phyloP scores from a whole-genome alignment of 352 stramenopile species.

The Elongisporangium anandrum region DNA sequence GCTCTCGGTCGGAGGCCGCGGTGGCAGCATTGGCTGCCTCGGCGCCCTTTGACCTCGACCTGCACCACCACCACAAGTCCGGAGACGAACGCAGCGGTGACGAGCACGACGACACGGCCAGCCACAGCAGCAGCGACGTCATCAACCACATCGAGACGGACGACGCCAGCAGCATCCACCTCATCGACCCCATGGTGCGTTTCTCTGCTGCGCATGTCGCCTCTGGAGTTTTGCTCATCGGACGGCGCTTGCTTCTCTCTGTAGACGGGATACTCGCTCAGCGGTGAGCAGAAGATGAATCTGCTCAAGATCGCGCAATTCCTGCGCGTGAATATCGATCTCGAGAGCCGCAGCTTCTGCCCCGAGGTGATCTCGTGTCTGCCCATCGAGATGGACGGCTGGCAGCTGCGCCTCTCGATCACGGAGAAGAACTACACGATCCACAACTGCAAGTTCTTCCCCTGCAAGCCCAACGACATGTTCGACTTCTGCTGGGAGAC shows the following conservation, averaged over 20 bases:
- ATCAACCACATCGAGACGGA: constrained; percentile 62
- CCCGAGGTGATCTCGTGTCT: constrained; percentile 84
- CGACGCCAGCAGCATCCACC: constrained; percentile 38
- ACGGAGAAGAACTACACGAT: constrained; percentile 88
- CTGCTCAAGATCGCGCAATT: constrained; percentile 76
- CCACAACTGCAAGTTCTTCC: constrained; percentile 87
- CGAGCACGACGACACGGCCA: constrained; percentile 43
- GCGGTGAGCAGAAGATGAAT: constrained; percentile 51
- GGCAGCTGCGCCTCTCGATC: constrained; percentile 79
- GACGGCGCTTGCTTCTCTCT: not conserved
- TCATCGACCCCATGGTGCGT: constrained; percentile 33
- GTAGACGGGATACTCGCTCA: constrained; percentile 57
- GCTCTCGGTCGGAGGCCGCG: not conserved
- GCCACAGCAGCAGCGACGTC: constrained; percentile 26
- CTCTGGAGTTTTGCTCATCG: not conserved
- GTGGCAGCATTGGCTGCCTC: not conserved
- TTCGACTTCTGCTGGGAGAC: constrained; percentile 88
- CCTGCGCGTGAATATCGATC: constrained; percentile 73
- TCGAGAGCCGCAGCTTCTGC: constrained; percentile 79
- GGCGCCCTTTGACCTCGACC: constrained; percentile 18
- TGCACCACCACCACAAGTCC: constrained; percentile 3
- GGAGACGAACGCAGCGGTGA: constrained; percentile 12
- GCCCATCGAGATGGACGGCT: constrained; percentile 85
- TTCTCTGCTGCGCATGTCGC: not conserved
- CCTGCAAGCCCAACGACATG: constrained; percentile 67